phyloP scores from a whole-genome alignment of 1,139 yeast species.

The Debaryomycetaceae sp. region DNA sequence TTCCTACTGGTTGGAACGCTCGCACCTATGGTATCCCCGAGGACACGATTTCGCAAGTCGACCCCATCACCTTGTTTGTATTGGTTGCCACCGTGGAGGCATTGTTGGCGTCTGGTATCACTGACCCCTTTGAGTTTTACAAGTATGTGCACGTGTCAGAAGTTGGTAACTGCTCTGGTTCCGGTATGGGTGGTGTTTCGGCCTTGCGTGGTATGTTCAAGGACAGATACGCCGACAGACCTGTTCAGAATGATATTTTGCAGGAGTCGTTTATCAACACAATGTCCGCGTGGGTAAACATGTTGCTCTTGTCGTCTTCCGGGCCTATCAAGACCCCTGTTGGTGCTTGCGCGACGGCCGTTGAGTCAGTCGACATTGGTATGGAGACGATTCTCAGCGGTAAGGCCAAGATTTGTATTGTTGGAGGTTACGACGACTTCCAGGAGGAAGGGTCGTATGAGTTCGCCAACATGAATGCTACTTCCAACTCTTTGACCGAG shows the following conservation, averaged over 20 bases:
- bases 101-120: slow-evolving; percentile 82
- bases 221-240: slow-evolving; percentile 84
- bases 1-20: slow-evolving; percentile 98
- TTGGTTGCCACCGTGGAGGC: slow-evolving; percentile 95
- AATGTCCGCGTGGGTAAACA: slow-evolving; percentile 99
- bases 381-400: slow-evolving; percentile 85
- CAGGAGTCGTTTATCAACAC: slow-evolving; percentile 98
- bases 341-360: slow-evolving; percentile 98
- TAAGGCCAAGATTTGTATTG: slow-evolving; percentile 90
- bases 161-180: slow-evolving; percentile 98
- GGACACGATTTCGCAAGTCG: slow-evolving; percentile 88
- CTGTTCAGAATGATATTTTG: slow-evolving; percentile 91
- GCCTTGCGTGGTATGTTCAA: slow-evolving; percentile 97
- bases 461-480: slow-evolving; percentile 98
- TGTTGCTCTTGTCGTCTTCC: slow-evolving; percentile 93
- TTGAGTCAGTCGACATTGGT: slow-evolving; percentile 95
- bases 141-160: slow-evolving; percentile 96
- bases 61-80: slow-evolving; percentile 86
- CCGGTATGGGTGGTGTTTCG: slow-evolving; percentile 99
- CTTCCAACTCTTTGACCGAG: slow-evolving; percentile 81
- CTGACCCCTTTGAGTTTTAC: slow-evolving; percentile 97
- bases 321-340: slow-evolving; percentile 99
- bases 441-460: slow-evolving; percentile 98
- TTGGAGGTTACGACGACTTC: slow-evolving; percentile 99
- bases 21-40: slow-evolving; percentile 89